phyloP scores from a whole-genome alignment of 139 green algal species.

The Penium margaritaceum region DNA sequence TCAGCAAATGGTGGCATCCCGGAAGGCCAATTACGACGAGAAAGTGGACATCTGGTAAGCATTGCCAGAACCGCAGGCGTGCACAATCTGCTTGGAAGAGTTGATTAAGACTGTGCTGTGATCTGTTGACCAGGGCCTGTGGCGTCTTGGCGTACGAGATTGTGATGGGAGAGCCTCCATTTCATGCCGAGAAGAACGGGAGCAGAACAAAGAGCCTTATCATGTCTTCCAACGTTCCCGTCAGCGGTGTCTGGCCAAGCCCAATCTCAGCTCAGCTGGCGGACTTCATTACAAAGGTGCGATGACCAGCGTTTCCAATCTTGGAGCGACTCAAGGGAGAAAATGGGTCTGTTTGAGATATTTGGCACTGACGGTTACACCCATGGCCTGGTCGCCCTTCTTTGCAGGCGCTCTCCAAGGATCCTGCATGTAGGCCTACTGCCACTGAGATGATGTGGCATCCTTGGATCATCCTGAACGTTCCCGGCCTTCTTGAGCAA shows the following conservation, averaged over 20 bases:
- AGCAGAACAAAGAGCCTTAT: slow-evolving; percentile 4
- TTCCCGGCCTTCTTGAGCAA: too few species aligned
- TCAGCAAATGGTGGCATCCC: slow-evolving; percentile 24
- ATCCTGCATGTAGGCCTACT: background rate
- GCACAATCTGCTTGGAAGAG: background rate
- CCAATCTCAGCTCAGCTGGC: slow-evolving; percentile 4
- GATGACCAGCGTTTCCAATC: background rate
- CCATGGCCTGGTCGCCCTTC: background rate
- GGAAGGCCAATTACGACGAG: slow-evolving; percentile 59
- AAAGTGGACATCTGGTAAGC: slow-evolving; percentile 67
- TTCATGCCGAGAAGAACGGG: slow-evolving; percentile 17
- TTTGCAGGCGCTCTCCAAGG: slow-evolving; percentile 18
- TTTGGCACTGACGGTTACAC: background rate
- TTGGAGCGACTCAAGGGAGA: background rate
- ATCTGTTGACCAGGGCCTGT: background rate
- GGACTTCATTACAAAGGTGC: slow-evolving; percentile 15
- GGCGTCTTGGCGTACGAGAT: slow-evolving; percentile 28
- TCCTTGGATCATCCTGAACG: slow-evolving; percentile 7
- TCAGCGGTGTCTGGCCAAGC: background rate
- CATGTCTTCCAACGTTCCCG: slow-evolving; percentile 1
- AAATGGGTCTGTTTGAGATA: background rate
- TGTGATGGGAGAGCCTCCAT: slow-evolving; percentile 8
- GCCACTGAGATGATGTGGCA: slow-evolving; percentile 8
- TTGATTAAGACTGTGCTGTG: background rate
- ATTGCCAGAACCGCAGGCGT: background rate